Evolutionary conservation across 108 stramenopile genomes (phyloP), one percentile per base, ranked within the genome.

Genomic region (Nitzschia sp.): DNA sequence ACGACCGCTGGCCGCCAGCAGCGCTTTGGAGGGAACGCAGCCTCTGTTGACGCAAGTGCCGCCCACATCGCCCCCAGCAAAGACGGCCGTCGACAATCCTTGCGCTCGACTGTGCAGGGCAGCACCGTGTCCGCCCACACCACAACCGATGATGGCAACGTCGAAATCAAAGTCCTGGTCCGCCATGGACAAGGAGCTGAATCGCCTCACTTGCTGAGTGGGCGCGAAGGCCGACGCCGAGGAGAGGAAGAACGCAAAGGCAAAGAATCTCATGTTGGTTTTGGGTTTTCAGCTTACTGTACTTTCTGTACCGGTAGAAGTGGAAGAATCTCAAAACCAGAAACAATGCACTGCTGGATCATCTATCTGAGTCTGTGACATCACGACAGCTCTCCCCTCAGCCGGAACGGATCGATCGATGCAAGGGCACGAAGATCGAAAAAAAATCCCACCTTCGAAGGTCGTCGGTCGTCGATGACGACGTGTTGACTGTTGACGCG

Each of bases 91-190:
- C 59, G 82, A 83, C 17, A 98, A 77, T 32, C 81, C 85, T 72
- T 96, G 93, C 27, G 94, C 89, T 0, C 96, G 87, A 34, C 95
- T 89, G 81, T 98, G 98, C 50, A 98, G 81, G 48, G 98, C 98
- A 36, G 98, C 98, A 34, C 96, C 98, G 77, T 98, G 98, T n/a
- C 98, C 98, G n/a, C 98, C 98, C 16, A 98, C 98, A 35, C 98
- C 98, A 69, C 98, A 98, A 23, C 98, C 98, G 36, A 98, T 87
- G 61, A 94, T 86, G 68, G 89, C 89, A 44, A 95, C 89, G 77
- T 95, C 93, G 73, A 87, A 95, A 69, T 95, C 93, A 45, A 68
- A 83, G 34, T 73, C 73, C 47, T 5, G 5, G 17, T 66, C 66
- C 15, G 70, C 58, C 66, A 72, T 76, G 50, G 57, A 67, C 30